These are phyloP conservation scores for Lactuca sativa DNA, from an alignment of 129 eudicot genomes.

Conservation along the genomic window DNA sequence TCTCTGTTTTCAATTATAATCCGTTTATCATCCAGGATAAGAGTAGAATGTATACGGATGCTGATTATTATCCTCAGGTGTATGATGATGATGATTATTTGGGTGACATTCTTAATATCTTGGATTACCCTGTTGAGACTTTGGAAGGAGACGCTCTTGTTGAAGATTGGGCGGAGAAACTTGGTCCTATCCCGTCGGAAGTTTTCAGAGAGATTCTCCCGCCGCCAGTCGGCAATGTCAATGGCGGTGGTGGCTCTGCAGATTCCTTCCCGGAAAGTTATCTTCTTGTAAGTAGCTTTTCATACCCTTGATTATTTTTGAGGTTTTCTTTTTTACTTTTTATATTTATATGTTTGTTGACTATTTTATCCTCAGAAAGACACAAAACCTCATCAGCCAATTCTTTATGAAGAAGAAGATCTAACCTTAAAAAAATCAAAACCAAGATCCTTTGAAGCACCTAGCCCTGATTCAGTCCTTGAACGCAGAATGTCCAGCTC, in stretches of 20 bases:
- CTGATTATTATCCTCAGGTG: slow-evolving; percentile 23
- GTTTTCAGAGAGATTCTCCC: slow-evolving; percentile 29
- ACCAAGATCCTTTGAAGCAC: slow-evolving; percentile 45
- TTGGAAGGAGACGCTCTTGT: slow-evolving; percentile 50
- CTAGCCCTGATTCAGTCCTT: slow-evolving; percentile 73
- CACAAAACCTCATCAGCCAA: slow-evolving; percentile 18
- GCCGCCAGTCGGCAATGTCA: slow-evolving; percentile 28
- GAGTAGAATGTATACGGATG: slow-evolving; percentile 18
- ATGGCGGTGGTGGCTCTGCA: not conserved
- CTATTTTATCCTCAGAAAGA: slow-evolving; percentile 21
- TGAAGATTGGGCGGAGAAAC: slow-evolving; percentile 52
- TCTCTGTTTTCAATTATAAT: not conserved
- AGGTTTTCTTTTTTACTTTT: not conserved
- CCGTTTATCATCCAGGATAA: slow-evolving; percentile 19
- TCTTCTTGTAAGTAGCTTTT: slow-evolving; percentile 19
- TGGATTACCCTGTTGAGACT: slow-evolving; percentile 54
- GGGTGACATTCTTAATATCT: slow-evolving; percentile 34
- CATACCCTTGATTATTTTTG: too few species aligned
- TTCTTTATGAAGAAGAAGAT: not conserved
- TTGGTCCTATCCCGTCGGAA: slow-evolving; percentile 62
- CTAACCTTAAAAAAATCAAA: slow-evolving; percentile 13
- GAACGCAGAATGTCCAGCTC: slow-evolving; percentile 62
- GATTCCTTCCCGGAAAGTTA: slow-evolving; percentile 10
- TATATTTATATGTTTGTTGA: slow-evolving; percentile 2
- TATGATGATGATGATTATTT: slow-evolving; percentile 31